Evolutionary conservation across 2,329 filamentous ascomycete species (phyloP), one percentile per base, ranked within the genome.

Genomic region (Ascochyta viciae-villosae): DNA sequence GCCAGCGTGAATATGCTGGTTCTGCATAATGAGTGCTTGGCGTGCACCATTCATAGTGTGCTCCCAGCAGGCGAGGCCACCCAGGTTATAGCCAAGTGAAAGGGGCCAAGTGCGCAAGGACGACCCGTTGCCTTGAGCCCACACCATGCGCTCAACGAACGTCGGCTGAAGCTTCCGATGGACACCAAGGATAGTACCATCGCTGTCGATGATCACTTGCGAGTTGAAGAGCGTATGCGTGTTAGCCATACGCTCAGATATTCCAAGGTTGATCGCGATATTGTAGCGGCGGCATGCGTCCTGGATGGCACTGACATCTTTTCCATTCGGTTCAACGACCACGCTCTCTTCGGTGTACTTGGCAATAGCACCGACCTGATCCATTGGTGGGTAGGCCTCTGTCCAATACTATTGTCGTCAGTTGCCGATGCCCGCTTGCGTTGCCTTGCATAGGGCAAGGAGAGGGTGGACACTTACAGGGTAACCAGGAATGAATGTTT

Each of bases 141-240:
- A 76, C 39, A 75, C 64, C 19, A 63, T 59, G 19, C 74, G 72
- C 64, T 76, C 73, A 13, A 60, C 64, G 53, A 66, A 75, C 0
- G 73, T 76, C 13, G 73, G 73, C 51, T 75, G 73, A 2, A 76
- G 64, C 49, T 76, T 76, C 26, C 74, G 68, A 53, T 75, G 73
- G 16, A 75, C 72, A 34, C 74, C 72, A 9, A 76, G 62, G 35
- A 76, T 69, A 9, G 60, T 63, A 8, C 74, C 72, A 42, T 71
- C 65, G 40, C 54, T 69, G 24, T 75, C 72, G 48, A 76, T 70
- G 43, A 66, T 64, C 38, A 75, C 64, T 46, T 76, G 74, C 3
- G 72, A 73, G 52, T 75, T 76, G 64, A 76, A 76, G 3, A 75
- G 57, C 3, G 72, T 72, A 50, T 72, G 64, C 24, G 73, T 72